Evolutionary conservation across 1,284 basidiomycete genomes (phyloP).

Genomic region (Trametes versicolor): DNA sequence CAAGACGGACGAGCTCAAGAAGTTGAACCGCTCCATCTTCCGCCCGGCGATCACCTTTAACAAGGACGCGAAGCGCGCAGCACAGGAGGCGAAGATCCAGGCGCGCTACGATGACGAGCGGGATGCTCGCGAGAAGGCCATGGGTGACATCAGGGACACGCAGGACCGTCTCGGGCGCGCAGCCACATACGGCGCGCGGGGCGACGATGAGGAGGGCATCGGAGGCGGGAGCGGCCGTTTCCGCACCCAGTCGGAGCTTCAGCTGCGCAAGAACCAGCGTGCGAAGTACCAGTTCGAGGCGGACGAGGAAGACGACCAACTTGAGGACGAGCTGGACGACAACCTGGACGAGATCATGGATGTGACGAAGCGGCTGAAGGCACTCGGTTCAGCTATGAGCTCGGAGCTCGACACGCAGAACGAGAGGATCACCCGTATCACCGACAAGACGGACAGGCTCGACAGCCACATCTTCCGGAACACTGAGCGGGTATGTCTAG

Average conservation of each 20-base stretch:
- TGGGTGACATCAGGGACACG: slow-evolving; percentile 87
- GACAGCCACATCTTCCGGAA: slow-evolving; percentile 73
- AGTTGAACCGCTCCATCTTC: slow-evolving; percentile 96
- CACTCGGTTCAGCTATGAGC: slow-evolving; percentile 86
- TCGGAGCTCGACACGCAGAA: slow-evolving; percentile 86
- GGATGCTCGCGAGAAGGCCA: slow-evolving; percentile 84
- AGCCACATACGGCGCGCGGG: slow-evolving; percentile 64
- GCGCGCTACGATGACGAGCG: slow-evolving; percentile 92
- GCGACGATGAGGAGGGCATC: slow-evolving; percentile 56
- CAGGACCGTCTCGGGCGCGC: slow-evolving; percentile 88
- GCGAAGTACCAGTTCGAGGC: slow-evolving; percentile 94
- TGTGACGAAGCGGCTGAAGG: slow-evolving; percentile 86
- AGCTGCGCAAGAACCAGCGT: slow-evolving; percentile 72
- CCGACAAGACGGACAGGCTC: slow-evolving; percentile 72
- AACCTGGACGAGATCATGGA: slow-evolving; percentile 92
- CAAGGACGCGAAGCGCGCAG: slow-evolving; percentile 91
- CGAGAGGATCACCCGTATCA: slow-evolving; percentile 72
- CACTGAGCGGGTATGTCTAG: slow-evolving; percentile 69
- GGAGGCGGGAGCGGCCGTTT: slow-evolving; percentile 53
- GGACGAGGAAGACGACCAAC: slow-evolving; percentile 95
- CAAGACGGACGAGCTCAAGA: slow-evolving; percentile 93
- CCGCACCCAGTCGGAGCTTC: slow-evolving; percentile 58
- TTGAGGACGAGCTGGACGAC: slow-evolving; percentile 88
- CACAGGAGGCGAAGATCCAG: slow-evolving; percentile 90
- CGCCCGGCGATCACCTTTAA: slow-evolving; percentile 91